Evolutionary conservation across 2,329 filamentous ascomycete species (phyloP).

Genomic region (Penicillium nordicum): DNA sequence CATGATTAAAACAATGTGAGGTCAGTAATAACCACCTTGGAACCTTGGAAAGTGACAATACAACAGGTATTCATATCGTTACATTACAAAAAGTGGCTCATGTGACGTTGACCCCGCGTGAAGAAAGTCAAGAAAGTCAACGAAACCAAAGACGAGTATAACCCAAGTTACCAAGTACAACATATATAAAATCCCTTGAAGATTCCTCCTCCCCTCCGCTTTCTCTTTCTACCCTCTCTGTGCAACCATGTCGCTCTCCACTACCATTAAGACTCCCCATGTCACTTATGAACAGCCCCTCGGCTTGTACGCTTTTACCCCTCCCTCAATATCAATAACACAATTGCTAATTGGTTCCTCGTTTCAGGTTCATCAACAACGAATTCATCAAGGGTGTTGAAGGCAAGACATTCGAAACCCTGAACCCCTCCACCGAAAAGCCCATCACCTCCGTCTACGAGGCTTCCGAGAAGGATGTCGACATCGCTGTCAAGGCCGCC

Average conservation of each 20-base stretch:
- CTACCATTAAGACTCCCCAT: constrained; percentile 40
- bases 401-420: constrained; percentile 86
- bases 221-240: constrained; percentile 5
- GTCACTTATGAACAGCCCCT: constrained; percentile 43
- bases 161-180: background rate
- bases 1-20: too few relatives aligned
- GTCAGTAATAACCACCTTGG: background rate
- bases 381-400: constrained; percentile 73
- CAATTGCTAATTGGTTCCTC: constrained; percentile 66
- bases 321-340: background rate
- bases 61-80: background rate
- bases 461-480: constrained; percentile 74
- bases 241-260: constrained; percentile 36
- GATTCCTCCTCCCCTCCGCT: background rate
- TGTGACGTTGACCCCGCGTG: constrained; percentile 2
- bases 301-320: constrained; percentile 32
- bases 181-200: background rate
- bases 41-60: background rate
- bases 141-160: background rate
- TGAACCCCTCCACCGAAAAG: constrained; percentile 83
- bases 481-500: constrained; percentile 77
- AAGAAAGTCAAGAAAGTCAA: background rate
- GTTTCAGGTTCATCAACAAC: constrained; percentile 43
- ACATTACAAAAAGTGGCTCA: background rate
- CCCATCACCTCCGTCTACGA: constrained; percentile 79